These are phyloP conservation scores for Geum urbanum DNA, from an alignment of 306 rosid genomes.

Conservation along the genomic window DNA sequence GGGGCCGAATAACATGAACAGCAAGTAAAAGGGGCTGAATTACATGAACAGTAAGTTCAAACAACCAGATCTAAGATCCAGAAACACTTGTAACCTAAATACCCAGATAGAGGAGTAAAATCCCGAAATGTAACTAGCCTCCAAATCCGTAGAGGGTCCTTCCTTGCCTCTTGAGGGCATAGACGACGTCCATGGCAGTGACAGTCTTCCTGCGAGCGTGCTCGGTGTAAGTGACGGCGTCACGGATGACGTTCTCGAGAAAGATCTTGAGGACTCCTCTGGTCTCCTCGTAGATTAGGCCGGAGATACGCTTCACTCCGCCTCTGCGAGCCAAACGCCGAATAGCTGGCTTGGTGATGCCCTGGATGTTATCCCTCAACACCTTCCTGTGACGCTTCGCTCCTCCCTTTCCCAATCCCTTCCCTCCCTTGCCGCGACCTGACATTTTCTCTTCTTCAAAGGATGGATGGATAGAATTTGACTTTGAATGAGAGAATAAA, in stretches of 20 bases:
- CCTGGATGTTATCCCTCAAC: slow-evolving; percentile 48
- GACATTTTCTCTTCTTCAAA: slow-evolving; percentile 8
- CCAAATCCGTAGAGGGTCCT: slow-evolving; percentile 51
- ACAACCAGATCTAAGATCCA: neutral
- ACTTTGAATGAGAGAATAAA: neutral
- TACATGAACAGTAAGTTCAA: slow-evolving; percentile 3
- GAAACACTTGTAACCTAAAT: neutral
- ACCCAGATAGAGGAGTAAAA: too few species aligned
- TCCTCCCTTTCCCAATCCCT: slow-evolving; percentile 60
- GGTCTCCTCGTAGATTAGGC: slow-evolving; percentile 50
- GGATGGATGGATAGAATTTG: neutral
- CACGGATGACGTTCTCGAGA: slow-evolving; percentile 47
- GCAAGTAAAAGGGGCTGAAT: too few species aligned
- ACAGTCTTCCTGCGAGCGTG: slow-evolving; percentile 52
- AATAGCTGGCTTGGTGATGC: slow-evolving; percentile 49
- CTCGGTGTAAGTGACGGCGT: slow-evolving; percentile 49
- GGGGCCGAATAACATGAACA: too few species aligned
- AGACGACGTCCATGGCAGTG: slow-evolving; percentile 50
- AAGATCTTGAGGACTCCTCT: slow-evolving; percentile 49
- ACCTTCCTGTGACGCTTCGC: slow-evolving; percentile 57
- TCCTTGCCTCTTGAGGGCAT: slow-evolving; percentile 50
- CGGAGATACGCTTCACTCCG: slow-evolving; percentile 49
- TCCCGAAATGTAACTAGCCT: neutral
- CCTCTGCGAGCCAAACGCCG: slow-evolving; percentile 54
- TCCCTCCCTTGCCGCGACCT: slow-evolving; percentile 59